Evolutionary conservation across 2,329 filamentous ascomycete genomes (phyloP).

Genomic region (Cadophora luteo-olivacea): DNA sequence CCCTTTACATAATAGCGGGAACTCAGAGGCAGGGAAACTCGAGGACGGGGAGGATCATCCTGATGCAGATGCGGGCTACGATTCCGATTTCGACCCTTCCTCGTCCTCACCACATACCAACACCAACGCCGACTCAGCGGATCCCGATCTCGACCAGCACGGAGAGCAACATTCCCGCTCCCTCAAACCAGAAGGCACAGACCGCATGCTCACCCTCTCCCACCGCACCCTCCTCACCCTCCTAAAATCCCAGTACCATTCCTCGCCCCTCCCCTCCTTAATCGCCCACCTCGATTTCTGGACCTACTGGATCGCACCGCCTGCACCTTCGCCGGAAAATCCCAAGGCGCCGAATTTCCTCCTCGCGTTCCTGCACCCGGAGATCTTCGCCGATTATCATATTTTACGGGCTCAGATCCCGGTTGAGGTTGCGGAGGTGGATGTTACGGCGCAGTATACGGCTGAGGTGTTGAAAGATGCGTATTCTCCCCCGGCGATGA

Average conservation of each 20-base stretch:
- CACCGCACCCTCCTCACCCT: slow-evolving; percentile 23
- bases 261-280: slow-evolving; percentile 29
- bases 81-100: slow-evolving; percentile 43
- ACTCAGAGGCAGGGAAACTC: slow-evolving; percentile 36
- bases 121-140: background rate
- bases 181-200: slow-evolving; percentile 32
- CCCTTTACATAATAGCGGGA: background rate
- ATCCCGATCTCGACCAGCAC: slow-evolving; percentile 26
- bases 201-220: slow-evolving; percentile 29
- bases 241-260: slow-evolving; percentile 21
- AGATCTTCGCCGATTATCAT: slow-evolving; percentile 61
- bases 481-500: slow-evolving; percentile 65
- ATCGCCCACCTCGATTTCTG: slow-evolving; percentile 36
- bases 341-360: slow-evolving; percentile 50
- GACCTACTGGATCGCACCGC: slow-evolving; percentile 39
- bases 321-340: slow-evolving; percentile 41
- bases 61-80: slow-evolving; percentile 33
- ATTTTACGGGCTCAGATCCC: slow-evolving; percentile 58
- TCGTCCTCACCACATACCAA: slow-evolving; percentile 20
- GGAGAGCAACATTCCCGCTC: slow-evolving; percentile 31
- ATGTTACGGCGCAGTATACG: slow-evolving; percentile 51
- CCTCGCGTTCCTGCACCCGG: slow-evolving; percentile 62
- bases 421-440: slow-evolving; percentile 51
- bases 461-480: slow-evolving; percentile 54
- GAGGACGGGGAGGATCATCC: slow-evolving; percentile 29